A percentile compares a stretch with the other conserved stretches of the same genome.
These are phyloP conservation scores for Aquilaria malaccensis DNA, from an alignment of 345 rosid species.

Conservation along the genomic window DNA sequence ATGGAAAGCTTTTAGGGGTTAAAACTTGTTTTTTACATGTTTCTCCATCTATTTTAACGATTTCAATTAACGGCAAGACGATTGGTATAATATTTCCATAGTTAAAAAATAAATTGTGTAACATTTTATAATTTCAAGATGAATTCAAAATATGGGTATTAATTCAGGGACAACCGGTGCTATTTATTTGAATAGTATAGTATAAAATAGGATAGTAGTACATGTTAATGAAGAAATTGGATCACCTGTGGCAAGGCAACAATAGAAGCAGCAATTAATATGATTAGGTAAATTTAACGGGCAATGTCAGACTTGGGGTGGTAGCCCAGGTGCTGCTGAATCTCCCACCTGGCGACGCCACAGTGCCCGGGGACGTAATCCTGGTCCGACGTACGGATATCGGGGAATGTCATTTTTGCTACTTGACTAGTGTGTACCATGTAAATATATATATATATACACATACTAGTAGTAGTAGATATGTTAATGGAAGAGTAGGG, in stretches of 20 bases:
- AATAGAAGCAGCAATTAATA: background rate
- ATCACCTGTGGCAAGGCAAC: background rate
- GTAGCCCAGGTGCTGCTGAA: conserved; percentile 53
- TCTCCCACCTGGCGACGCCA: conserved; percentile 58
- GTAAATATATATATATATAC: background rate
- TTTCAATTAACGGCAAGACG: no score
- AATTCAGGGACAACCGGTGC: no score
- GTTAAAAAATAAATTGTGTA: no score
- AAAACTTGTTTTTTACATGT: no score
- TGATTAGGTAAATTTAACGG: conserved; percentile 30
- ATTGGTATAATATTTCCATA: no score
- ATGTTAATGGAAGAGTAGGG: background rate
- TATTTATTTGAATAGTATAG: no score
- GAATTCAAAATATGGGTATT: no score
- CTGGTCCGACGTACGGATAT: conserved; percentile 18
- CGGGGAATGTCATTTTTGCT: background rate
- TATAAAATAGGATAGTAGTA: no score
- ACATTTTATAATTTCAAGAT: no score
- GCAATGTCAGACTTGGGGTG: conserved; percentile 40
- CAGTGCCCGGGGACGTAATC: conserved; percentile 47
- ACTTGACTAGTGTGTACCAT: background rate
- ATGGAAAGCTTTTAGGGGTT: no score
- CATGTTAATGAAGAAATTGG: no score
- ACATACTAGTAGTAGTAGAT: background rate
- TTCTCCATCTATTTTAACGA: no score